Evolutionary conservation across 2,329 filamentous ascomycete genomes (phyloP), one percentile per base, ranked within the genome.

Genomic region (Lachnellula subtilissima): DNA sequence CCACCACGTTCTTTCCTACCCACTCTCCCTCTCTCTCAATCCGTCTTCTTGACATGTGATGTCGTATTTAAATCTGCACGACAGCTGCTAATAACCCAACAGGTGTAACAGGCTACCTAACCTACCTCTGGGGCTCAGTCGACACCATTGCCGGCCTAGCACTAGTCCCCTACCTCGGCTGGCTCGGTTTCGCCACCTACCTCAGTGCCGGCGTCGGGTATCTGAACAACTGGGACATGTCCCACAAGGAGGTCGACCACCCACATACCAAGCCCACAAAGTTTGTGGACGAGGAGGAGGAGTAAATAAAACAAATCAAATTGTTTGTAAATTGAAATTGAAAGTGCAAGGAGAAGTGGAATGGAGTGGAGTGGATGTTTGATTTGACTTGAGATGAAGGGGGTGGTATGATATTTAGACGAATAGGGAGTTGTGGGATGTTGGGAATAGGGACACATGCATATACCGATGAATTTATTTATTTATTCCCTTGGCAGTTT

Each of bases 151-250:
- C 90, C 19, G 88, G 84, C 15, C 92, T 84, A 82, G 78, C 84
- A 62, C 79, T 96, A 72, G 81, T 82, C 23, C 93, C 92, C 0
- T 97, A 97, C 69, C 74, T 95, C 25, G 88, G 77, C 15, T 97
- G 93, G 93, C 74, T 97, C 64, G 77, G 85, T 52, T 97, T 95
- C 69, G 92, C 91, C 35, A 91, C 88, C 0, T 97, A 97, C 69
- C 76, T 97, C 52, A 90, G 85, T 66, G 83, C 82, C 1, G 84
- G 84, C 0, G 79, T 85, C 2, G 85, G 87, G 1, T 76, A 86
- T 61, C 70, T 91, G 25, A 91, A 91, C 69, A 72, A 76, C 49
- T 91, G 87, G 87, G 78, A 83, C 62, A 74, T 88, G 56, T 66
- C 57, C 2, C 61, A 66, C 53, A 69, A 69, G 64, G 69, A 69